These are phyloP conservation scores for Crithidia fasciculata DNA, from an alignment of 208 protist genomes.

Conservation along the genomic window DNA sequence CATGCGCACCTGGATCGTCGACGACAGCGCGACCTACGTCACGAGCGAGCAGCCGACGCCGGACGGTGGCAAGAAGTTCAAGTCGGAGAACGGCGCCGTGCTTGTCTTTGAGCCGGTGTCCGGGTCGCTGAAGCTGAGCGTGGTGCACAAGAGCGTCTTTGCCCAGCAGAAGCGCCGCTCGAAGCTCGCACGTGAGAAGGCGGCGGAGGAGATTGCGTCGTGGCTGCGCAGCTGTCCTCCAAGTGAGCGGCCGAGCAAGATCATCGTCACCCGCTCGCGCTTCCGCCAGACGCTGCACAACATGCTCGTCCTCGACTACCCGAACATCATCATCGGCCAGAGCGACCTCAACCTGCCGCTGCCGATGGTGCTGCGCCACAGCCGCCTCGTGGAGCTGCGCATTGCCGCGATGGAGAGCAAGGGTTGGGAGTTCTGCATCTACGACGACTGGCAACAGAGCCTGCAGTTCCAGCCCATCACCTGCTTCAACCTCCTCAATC, in stretches of 20 bases:
- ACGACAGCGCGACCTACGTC: slow-evolving; percentile 99
- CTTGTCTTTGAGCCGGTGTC: slow-evolving; percentile 99
- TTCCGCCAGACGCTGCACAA: slow-evolving; percentile 94
- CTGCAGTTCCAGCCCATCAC: slow-evolving; percentile 97
- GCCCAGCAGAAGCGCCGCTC: slow-evolving; percentile 99
- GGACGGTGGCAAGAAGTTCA: slow-evolving; percentile 98
- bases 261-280: slow-evolving; percentile 99
- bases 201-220: slow-evolving; percentile 99
- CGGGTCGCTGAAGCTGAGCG: slow-evolving; percentile 99
- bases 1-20: slow-evolving; percentile 99
- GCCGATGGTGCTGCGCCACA: slow-evolving; percentile 98
- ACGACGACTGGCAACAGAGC: slow-evolving; percentile 99
- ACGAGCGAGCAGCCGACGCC: slow-evolving; percentile 99
- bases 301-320: slow-evolving; percentile 99
- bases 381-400: slow-evolving; percentile 99
- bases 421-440: slow-evolving; percentile 99
- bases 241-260: slow-evolving; percentile 99
- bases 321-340: slow-evolving; percentile 99
- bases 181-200: slow-evolving; percentile 99
- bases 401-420: slow-evolving; percentile 99
- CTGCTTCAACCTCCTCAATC: slow-evolving; percentile 99
- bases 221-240: slow-evolving; percentile 98
- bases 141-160: slow-evolving; percentile 99
- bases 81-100: slow-evolving; percentile 98
- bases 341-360: slow-evolving; percentile 99